Percentiles rank a stretch among this genome's conserved stretches.
phyloP scores from a whole-genome alignment of 2,329 filamentous ascomycete genomes.

The Hypoxylon sp. region DNA sequence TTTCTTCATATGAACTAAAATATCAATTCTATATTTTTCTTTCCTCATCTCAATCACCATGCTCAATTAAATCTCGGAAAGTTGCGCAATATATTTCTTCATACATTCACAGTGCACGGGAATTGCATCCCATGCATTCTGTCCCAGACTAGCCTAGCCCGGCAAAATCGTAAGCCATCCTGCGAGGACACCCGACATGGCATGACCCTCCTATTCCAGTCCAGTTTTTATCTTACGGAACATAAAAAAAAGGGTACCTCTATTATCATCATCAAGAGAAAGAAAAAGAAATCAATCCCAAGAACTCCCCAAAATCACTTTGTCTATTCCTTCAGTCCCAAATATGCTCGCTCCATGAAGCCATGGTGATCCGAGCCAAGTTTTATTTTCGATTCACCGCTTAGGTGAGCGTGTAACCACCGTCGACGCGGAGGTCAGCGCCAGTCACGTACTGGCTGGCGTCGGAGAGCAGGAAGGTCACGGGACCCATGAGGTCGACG shows the following conservation, averaged over 20 bases:
- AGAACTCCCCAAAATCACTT: conserved; percentile 30
- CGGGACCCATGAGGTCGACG: conserved; percentile 92
- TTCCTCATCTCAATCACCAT: background rate
- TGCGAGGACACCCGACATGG: conserved; percentile 26
- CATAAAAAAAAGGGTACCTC: conserved; percentile 6
- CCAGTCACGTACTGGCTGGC: conserved; percentile 80
- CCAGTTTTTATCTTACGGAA: conserved; percentile 9
- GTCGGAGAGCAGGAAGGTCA: conserved; percentile 87
- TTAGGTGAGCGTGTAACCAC: conserved; percentile 88
- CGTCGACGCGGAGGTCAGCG: conserved; percentile 85
- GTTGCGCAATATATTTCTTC: conserved; percentile 5
- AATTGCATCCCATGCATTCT: conserved; percentile 8
- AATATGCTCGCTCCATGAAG: conserved; percentile 15
- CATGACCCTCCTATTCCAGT: conserved; percentile 1
- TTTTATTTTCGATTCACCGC: background rate
- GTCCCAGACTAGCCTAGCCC: conserved; percentile 7
- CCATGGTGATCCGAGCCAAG: background rate
- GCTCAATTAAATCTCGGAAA: background rate
- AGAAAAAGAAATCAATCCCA: conserved; percentile 16
- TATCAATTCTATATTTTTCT: background rate
- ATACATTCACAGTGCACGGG: conserved; percentile 16
- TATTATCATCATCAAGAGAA: conserved; percentile 16
- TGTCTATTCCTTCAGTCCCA: conserved; percentile 21
- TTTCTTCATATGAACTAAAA: background rate
- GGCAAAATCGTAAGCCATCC: conserved; percentile 20